Base-by-base conservation (phyloP, 345 rosid genomes). In the Eutrema yunnanense region DNA sequence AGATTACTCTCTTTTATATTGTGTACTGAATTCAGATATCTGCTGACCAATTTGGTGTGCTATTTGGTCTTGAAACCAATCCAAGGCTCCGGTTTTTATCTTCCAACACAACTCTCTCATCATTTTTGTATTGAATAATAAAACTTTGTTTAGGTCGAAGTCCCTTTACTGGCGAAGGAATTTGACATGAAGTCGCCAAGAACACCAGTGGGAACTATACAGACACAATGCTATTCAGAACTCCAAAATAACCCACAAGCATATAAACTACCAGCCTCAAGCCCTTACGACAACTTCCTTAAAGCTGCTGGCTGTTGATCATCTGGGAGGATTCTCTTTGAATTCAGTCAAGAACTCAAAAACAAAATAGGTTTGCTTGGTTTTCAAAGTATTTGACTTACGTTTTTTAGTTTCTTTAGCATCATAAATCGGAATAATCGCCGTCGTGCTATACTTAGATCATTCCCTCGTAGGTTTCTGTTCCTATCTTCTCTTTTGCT, bases 111-210 rank as follows among this genome's bases (percentile, higher is more conserved):
- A 58, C 22, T 47, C 26, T 55, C 53, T 27, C 12, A 33, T 68
- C 22, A 30, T 26, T 41, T 50, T 29, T 19, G 12, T 43, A 26
- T 26, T 19, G 62, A 48, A 9, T 32, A 11, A 34, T 26, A n/a
- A 36, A 49, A 69, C 12, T 26, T 43, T 56, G 36, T 71, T 83
- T 81, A 94, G 98, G 80, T 30, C n/a, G 87, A 83, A 62, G 81
- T 74, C 80, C 83, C 90, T 48, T 79, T 83, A 72, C 65, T 85
- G 8, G 83, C 80, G 22, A 72, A 60, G 37, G 81, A 78, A 16
- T 42, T 33, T 55, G 74, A 67, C 26, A 72, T 66, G 47, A 61
- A 6, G 48, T 78, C 78, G 6, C 74, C 81, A 46, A 63, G 58
- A 76, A 54, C 75, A 26, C 72, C 69, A 30, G 3, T 54, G 75